Percentiles rank a stretch among this genome's conserved stretches.
Conservation (phyloP, 495 filamentous ascomycete species). For the Articulospora tetracladia region DNA sequence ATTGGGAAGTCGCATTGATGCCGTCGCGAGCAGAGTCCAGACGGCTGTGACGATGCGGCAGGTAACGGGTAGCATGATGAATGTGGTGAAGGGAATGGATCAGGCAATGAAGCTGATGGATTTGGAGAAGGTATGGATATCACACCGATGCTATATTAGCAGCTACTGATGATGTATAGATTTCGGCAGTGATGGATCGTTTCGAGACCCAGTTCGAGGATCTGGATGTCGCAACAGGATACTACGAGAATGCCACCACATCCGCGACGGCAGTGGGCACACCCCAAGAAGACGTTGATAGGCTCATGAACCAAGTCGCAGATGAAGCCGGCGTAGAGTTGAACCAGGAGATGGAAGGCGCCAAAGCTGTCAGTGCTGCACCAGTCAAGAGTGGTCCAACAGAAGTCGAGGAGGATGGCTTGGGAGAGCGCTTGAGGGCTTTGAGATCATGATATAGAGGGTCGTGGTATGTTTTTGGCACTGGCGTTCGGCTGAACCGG, state of each 20-base stretch:
- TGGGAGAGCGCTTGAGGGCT: conserved; percentile 54
- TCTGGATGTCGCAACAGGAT: conserved; percentile 74
- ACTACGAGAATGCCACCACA: conserved; percentile 79
- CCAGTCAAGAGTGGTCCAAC: conserved; percentile 50
- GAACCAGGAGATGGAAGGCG: conserved; percentile 61
- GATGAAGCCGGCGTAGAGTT: conserved; percentile 80
- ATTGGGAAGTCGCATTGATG: conserved; percentile 57
- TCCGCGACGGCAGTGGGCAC: conserved; percentile 70
- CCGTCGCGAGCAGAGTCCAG: conserved; percentile 57
- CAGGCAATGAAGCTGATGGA: conserved; percentile 65
- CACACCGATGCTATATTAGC: background rate
- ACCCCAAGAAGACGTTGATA: conserved; percentile 80
- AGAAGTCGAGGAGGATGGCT: conserved; percentile 58
- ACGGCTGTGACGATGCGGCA: conserved; percentile 65
- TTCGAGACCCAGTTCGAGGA: conserved; percentile 84
- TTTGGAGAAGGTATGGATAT: conserved; percentile 53
- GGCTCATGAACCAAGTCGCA: conserved; percentile 72
- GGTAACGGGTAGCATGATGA: conserved; percentile 60
- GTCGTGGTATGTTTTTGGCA: background rate
- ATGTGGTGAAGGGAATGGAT: conserved; percentile 63
- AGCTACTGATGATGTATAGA: conserved; percentile 29
- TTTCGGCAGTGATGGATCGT: conserved; percentile 65
- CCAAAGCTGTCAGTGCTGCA: conserved; percentile 48
- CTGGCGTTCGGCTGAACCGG: background rate
- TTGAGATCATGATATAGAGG: conserved; percentile 30